Conservation (phyloP, 129 eudicot species). For the Arctium minus region DNA sequence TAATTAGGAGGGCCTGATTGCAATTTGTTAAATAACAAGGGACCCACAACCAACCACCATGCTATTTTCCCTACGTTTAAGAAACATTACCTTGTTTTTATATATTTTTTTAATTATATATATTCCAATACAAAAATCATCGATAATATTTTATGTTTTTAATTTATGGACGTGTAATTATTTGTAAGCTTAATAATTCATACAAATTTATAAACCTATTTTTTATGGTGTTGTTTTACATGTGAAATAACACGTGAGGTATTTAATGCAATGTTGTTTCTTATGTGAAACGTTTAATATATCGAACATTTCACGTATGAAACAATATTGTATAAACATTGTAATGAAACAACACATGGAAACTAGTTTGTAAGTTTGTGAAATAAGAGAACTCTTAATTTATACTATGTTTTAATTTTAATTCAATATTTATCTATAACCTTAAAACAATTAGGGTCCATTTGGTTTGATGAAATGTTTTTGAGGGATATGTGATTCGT, state of each 20-base stretch:
- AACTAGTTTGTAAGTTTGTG: neutral
- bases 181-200: neutral
- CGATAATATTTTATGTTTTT: neutral
- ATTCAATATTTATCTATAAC: neutral
- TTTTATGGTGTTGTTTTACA: neutral
- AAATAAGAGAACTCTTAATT: too few relatives aligned
- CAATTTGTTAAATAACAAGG: constrained; percentile 3
- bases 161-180: neutral
- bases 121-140: neutral
- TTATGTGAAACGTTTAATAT: too few relatives aligned
- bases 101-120: too few relatives aligned
- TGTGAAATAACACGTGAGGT: neutral
- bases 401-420: too few relatives aligned
- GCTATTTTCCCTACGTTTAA: neutral
- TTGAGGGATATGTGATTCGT: neutral
- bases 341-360: neutral
- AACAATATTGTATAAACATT: too few relatives aligned
- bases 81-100: neutral
- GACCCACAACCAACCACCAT: constrained; percentile 15
- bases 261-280: too few relatives aligned
- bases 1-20: neutral
- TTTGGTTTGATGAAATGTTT: neutral
- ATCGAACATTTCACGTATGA: too few relatives aligned
- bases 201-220: neutral
- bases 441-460: neutral